A percentile compares a stretch with the other conserved stretches of the same genome.
Evolutionary conservation across 1,139 yeast species (phyloP).

Genomic region (Hanseniaspora uvarum): DNA sequence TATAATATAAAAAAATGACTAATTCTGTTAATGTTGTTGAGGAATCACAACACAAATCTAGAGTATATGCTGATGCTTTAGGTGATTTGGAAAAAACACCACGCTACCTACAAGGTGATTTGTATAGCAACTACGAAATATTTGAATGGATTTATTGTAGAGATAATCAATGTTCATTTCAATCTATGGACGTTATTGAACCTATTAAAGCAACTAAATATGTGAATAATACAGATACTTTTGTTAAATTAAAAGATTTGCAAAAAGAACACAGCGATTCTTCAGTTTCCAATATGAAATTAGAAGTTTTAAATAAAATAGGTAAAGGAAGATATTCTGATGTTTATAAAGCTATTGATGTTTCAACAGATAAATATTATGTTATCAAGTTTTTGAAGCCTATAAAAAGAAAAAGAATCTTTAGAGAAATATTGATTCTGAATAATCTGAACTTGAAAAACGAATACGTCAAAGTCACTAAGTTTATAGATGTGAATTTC

Average conservation of each 20-base stretch:
- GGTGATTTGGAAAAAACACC: slow-evolving; percentile 1
- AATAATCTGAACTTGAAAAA: slow-evolving; percentile 75
- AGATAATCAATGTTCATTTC: slow-evolving; percentile 10
- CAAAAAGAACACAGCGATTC: background rate
- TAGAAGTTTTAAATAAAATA: slow-evolving; percentile 76
- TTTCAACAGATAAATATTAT: slow-evolving; percentile 44
- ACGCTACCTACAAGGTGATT: background rate
- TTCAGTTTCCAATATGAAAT: slow-evolving; percentile 40
- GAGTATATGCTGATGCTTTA: slow-evolving; percentile 10
- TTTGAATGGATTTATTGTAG: slow-evolving; percentile 11
- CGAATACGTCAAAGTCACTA: background rate
- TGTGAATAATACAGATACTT: background rate
- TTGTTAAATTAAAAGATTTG: background rate
- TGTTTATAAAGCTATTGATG: slow-evolving; percentile 74
- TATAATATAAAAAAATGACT: background rate
- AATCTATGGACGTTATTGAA: background rate
- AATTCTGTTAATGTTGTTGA: background rate
- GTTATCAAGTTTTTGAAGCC: slow-evolving; percentile 95
- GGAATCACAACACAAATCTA: slow-evolving; percentile 11
- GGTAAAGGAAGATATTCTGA: slow-evolving; percentile 98
- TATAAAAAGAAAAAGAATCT: slow-evolving; percentile 90
- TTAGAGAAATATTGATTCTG: slow-evolving; percentile 84
- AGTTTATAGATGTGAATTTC: background rate
- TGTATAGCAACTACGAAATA: slow-evolving; percentile 12
- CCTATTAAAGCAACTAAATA: background rate